A percentile compares a stretch with the other conserved stretches of the same genome.
Conservation (phyloP, 495 filamentous ascomycete genomes). For the Tuber indicum region DNA sequence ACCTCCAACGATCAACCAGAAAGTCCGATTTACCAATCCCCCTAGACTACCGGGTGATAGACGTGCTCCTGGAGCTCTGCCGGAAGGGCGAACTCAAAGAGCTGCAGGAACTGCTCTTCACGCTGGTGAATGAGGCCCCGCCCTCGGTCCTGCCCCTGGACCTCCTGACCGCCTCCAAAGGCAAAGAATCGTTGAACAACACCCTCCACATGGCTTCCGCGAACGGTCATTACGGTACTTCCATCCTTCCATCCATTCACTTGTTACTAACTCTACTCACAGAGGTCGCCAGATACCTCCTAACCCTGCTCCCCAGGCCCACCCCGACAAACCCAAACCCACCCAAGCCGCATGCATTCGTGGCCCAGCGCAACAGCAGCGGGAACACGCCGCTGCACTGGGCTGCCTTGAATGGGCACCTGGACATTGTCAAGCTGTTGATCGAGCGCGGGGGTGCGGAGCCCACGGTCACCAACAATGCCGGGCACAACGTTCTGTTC, state of each 20-base stretch:
- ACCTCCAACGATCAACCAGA: background rate
- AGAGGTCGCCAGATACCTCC: constrained; percentile 51
- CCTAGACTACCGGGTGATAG: background rate
- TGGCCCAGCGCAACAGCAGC: constrained; percentile 66
- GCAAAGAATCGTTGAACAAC: constrained; percentile 63
- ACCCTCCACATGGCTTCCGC: constrained; percentile 82
- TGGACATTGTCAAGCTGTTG: constrained; percentile 69
- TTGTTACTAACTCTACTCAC: background rate
- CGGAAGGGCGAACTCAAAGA: background rate
- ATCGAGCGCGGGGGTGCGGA: constrained; percentile 63
- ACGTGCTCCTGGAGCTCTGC: background rate
- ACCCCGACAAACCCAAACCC: constrained; percentile 39
- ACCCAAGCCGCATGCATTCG: constrained; percentile 41
- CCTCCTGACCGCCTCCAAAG: constrained; percentile 60
- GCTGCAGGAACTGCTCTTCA: background rate
- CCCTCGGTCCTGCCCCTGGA: constrained; percentile 30
- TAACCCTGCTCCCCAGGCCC: constrained; percentile 45
- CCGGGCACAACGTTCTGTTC: constrained; percentile 78
- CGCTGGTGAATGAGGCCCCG: background rate
- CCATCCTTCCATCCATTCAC: background rate
- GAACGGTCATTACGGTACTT: constrained; percentile 74
- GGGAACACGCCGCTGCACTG: constrained; percentile 90
- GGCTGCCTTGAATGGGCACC: constrained; percentile 81
- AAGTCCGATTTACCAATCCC: background rate
- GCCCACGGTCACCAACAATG: constrained; percentile 64